A percentile compares a stretch with the other conserved stretches of the same genome.
phyloP scores from a whole-genome alignment of 2,329 filamentous ascomycete species.

The Colletotrichum sp. region DNA sequence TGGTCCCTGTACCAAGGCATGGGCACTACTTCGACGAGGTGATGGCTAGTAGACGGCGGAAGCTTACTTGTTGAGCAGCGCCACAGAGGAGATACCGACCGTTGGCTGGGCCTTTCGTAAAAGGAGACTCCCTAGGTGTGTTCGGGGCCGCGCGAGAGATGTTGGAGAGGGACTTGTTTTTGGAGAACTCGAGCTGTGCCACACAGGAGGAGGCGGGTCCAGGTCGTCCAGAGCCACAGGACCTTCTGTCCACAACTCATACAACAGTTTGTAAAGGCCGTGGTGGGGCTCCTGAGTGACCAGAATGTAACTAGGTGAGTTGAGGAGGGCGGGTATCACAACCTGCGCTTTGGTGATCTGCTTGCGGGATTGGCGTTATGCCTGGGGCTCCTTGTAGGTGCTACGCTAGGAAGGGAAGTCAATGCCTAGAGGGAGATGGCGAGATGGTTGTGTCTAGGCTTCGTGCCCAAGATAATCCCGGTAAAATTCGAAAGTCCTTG shows the following conservation, averaged over 20 bases:
- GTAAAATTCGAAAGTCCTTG: constrained; percentile 8
- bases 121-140: background rate
- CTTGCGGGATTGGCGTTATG: constrained; percentile 1
- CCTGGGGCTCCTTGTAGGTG: constrained; percentile 8
- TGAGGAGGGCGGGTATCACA: constrained; percentile 10
- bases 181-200: background rate
- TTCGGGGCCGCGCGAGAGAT: background rate
- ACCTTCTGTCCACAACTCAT: background rate
- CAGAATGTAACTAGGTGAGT: background rate
- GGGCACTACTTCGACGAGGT: background rate
- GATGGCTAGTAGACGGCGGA: background rate
- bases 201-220: background rate
- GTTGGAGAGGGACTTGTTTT: background rate
- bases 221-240: constrained; percentile 13
- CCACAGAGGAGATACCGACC: background rate
- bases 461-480: constrained; percentile 3
- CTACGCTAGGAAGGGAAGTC: constrained; percentile 12
- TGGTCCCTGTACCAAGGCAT: constrained; percentile 2
- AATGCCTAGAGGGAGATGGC: background rate
- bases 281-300: constrained; percentile 3
- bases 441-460: constrained; percentile 8
- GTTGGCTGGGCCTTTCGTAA: background rate
- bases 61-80: background rate
- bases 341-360: constrained; percentile 2
- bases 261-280: constrained; percentile 4